Percentiles rank a stretch among this genome's conserved stretches.
Evolutionary conservation across 805 yeast genomes (phyloP).

Genomic region (Candida xiaguanensis): DNA sequence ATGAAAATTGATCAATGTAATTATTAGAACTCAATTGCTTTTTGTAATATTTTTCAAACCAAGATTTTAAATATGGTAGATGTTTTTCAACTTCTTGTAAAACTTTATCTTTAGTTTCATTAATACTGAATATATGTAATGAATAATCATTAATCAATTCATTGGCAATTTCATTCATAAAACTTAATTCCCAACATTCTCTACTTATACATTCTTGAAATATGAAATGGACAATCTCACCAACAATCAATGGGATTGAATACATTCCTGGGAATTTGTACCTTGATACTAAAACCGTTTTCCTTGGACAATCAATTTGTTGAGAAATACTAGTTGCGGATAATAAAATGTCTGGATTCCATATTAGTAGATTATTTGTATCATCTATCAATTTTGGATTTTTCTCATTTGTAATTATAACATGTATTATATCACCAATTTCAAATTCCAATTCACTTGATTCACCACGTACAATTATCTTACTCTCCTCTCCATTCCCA

Average conservation of each 20-base stretch:
- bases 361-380: conserved; percentile 58
- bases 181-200: conserved; percentile 32
- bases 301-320: conserved; percentile 68
- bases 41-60: conserved; percentile 48
- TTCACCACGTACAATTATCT: conserved; percentile 57
- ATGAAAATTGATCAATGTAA: conserved; percentile 22
- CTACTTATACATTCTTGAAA: conserved; percentile 56
- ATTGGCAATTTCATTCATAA: conserved; percentile 38
- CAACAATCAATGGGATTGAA: conserved; percentile 67
- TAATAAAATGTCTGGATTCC: conserved; percentile 80
- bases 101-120: conserved; percentile 42
- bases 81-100: conserved; percentile 43
- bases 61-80: conserved; percentile 46
- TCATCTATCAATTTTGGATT: conserved; percentile 49
- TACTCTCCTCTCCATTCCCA: conserved; percentile 24
- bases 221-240: conserved; percentile 75
- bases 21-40: conserved; percentile 12
- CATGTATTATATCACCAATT: conserved; percentile 56
- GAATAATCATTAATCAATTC: conserved; percentile 38
- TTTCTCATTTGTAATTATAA: conserved; percentile 44
- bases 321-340: conserved; percentile 82
- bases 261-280: conserved; percentile 62
- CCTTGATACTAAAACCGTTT: conserved; percentile 57
- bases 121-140: conserved; percentile 54
- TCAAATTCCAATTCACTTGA: conserved; percentile 51